Evolutionary conservation across 352 stramenopile genomes (phyloP).

Genomic region (Phytopythium litorale): DNA sequence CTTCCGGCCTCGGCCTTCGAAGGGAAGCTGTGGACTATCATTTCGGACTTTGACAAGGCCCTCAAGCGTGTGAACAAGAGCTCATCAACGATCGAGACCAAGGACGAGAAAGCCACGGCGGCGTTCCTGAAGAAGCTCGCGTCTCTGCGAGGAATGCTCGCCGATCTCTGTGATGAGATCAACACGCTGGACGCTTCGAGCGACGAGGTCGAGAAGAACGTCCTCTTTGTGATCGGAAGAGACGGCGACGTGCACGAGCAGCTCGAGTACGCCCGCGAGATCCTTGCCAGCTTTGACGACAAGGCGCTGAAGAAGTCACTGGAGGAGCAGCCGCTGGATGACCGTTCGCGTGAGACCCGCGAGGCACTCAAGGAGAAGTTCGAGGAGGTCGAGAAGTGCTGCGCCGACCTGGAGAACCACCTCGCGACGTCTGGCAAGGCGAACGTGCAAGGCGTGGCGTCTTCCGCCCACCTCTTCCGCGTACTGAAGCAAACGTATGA

Average conservation of each 20-base stretch:
- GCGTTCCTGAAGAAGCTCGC: slow-evolving; percentile 22
- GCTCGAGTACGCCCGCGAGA: slow-evolving; percentile 63
- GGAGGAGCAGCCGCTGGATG: slow-evolving; percentile 65
- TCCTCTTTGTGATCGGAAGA: slow-evolving; percentile 74
- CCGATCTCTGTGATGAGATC: slow-evolving; percentile 41
- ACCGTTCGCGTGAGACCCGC: slow-evolving; percentile 55
- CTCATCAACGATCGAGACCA: slow-evolving; percentile 32
- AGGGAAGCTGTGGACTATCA: slow-evolving; percentile 66
- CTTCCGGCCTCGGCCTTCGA: slow-evolving; percentile 44
- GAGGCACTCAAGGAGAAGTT: slow-evolving; percentile 46
- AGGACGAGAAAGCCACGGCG: slow-evolving; percentile 28
- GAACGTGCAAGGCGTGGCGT: slow-evolving; percentile 14
- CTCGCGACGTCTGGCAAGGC: slow-evolving; percentile 20
- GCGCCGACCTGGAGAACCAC: slow-evolving; percentile 46
- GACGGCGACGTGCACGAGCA: slow-evolving; percentile 76
- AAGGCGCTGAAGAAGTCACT: slow-evolving; percentile 54
- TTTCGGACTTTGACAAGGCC: slow-evolving; percentile 63
- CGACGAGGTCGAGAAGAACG: slow-evolving; percentile 64
- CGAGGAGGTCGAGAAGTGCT: slow-evolving; percentile 44
- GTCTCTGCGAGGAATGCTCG: slow-evolving; percentile 32
- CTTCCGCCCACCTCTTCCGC: slow-evolving; percentile 45
- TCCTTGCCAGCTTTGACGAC: slow-evolving; percentile 65
- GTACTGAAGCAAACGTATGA: slow-evolving; percentile 75
- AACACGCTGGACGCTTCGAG: slow-evolving; percentile 52
- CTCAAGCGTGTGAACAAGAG: slow-evolving; percentile 39